Evolutionary conservation across 1,284 basidiomycete genomes (phyloP), one percentile per base, ranked within the genome.

Genomic region (Rhodofomes roseus): DNA sequence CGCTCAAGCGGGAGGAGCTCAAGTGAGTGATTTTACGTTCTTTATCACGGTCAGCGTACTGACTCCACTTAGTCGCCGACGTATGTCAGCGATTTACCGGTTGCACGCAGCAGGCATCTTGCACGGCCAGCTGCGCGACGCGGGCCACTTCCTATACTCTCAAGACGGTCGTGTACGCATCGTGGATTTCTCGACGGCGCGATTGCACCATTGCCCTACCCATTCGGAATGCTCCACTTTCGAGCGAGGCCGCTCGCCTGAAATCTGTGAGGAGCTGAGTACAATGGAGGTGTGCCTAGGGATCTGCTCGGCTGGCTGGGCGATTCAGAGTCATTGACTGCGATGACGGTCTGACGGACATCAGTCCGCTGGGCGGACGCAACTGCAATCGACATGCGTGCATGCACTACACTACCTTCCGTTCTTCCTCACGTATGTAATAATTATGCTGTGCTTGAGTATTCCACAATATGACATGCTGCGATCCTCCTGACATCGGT

Each of bases 101-200:
- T 62, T 79, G 22, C 78, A 79, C 55, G 46, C 66, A 40, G 73
- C 68, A 0, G 76, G 76, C 1, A 62, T 79, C 2, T 48, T 66
- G 7, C 77, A 79, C 55, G 73, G 73, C 6, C 63, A 75, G 46
- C 61, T 78, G 23, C 61, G 58, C 37, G 59, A 63, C 12, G 65
- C 65, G 1, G 65, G 64, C 14, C 74, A 77, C 57, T 70, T 76
- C 55, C 53, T 78, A 37, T 57, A 63, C 37, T 68, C 66, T 55
- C 66, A 61, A 7, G 60, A 65, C 18, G 70, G 69, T 29, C 41
- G 59, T 18, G 56, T 75, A n/a, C 73, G 74, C 36, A 74, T 79
- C 59, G 65, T 78, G 50, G 74, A 75, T 58, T 79, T 79, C 62
- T 54, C 61, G 8, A 54, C 34, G 14, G 60, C 61, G 0, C 25